Base-by-base conservation (phyloP, 2,329 filamentous ascomycete species). In the Diaporthe citri region DNA sequence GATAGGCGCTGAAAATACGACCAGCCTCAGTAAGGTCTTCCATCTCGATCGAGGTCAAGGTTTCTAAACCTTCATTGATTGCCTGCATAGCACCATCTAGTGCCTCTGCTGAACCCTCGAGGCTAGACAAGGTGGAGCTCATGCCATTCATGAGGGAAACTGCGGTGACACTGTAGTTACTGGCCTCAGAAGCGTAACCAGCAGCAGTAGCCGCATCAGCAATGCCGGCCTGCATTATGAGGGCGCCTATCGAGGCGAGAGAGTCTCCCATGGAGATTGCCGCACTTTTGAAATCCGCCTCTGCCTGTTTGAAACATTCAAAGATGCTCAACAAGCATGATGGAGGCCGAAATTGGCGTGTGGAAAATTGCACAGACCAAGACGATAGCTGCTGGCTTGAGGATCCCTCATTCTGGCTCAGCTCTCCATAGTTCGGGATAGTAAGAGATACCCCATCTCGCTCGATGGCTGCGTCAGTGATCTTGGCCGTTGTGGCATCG, bases 1-100 rank as follows among this genome's bases (percentile, higher is more conserved):
- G 67, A n/a, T 59, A 71, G 28, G 52, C 41, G 39, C 25, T 34
- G n/a, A 71, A 71, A 46, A 59, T 17, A 12, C 31, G 28, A 6
- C 55, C 52, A 34, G 52, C 55, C 39, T 46, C 43, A 17, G 52
- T 57, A 7, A 71, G 41, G 20, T 59, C 67, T 46, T 34, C 22
- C 22, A 71, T 22, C 28, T 71, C 52, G 57, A 57, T 57, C 1
- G 39, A 56, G 39, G 52, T 46, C 1, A 71, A 71, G 39, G 52
- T 59, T n/a, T 22, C 51, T 34, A 71, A 5, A 20, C 56, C 31
- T 17, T 46, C 67, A 41, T 71, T 71, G 15, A 71, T 34, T 6
- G 51, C 17, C 25, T 43, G 20, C 67, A 71, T 71, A 34, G 67
- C 67, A 20, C 51, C 67, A 57, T 71, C 67, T 15, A 71, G 39